phyloP scores from a whole-genome alignment of 2,329 filamentous ascomycete species.

The Furcasterigmium sp. region DNA sequence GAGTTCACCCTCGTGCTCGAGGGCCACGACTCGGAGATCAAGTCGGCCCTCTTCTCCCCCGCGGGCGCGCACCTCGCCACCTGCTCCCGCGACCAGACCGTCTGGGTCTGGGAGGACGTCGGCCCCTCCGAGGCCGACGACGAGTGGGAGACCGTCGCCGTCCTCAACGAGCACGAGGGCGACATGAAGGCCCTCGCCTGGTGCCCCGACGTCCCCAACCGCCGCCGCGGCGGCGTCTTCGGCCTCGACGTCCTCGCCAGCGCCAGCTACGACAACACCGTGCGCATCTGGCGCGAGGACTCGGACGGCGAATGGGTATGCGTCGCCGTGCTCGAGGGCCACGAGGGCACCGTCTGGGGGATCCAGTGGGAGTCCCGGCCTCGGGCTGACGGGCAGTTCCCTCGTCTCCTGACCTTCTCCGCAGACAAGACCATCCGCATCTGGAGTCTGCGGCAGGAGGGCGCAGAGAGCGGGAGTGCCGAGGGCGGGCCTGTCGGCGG shows the following conservation, averaged over 20 bases:
- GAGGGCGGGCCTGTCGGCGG: background rate
- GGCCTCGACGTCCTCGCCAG: constrained; percentile 73
- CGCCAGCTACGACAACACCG: constrained; percentile 90
- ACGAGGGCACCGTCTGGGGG: constrained; percentile 85
- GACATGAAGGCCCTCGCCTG: constrained; percentile 94
- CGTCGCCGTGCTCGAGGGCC: constrained; percentile 73
- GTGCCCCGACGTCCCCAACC: constrained; percentile 65
- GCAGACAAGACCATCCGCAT: constrained; percentile 76
- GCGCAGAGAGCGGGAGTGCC: constrained; percentile 23
- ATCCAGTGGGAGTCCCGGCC: constrained; percentile 62
- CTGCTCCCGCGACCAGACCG: constrained; percentile 85
- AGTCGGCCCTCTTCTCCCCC: constrained; percentile 70
- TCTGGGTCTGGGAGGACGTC: constrained; percentile 99
- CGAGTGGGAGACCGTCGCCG: constrained; percentile 94
- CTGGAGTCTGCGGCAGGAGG: constrained; percentile 63
- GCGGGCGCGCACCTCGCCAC: constrained; percentile 78
- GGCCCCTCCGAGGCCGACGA: constrained; percentile 69
- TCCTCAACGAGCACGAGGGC: constrained; percentile 88
- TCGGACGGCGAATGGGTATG: constrained; percentile 88
- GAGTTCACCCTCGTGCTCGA: constrained; percentile 88
- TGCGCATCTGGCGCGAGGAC: constrained; percentile 86
- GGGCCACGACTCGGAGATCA: constrained; percentile 92
- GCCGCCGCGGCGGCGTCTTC: constrained; percentile 37
- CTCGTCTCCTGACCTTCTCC: constrained; percentile 73
- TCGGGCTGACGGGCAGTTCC: constrained; percentile 35